phyloP scores from a whole-genome alignment of 2,329 filamentous ascomycete species.

The Clarireedia hainanense region DNA sequence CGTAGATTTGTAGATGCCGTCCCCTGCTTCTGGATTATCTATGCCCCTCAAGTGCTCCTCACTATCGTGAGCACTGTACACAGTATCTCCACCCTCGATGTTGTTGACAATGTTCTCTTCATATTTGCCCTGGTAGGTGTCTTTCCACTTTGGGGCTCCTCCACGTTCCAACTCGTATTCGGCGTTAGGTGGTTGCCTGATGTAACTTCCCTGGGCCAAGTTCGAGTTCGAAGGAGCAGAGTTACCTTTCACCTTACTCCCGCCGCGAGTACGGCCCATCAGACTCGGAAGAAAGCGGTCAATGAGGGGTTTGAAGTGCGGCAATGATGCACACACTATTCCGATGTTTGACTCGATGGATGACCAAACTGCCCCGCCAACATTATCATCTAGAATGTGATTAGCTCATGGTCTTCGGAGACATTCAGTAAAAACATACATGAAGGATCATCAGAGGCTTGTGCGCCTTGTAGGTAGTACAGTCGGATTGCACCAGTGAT shows the following conservation, averaged over 20 bases:
- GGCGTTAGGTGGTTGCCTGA: background rate
- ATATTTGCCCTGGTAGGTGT: conserved; percentile 1
- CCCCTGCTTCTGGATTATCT: background rate
- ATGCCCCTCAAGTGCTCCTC: background rate
- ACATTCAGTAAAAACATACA: background rate
- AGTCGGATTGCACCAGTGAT: background rate
- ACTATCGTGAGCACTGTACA: background rate
- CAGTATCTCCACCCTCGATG: background rate
- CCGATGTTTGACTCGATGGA: conserved; percentile 6
- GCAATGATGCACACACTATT: conserved; percentile 4
- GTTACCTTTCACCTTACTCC: background rate
- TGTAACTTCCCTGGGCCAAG: background rate
- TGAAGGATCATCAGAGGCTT: background rate
- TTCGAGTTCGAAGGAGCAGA: background rate
- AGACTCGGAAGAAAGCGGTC: background rate
- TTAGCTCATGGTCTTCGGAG: background rate
- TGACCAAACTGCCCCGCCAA: background rate
- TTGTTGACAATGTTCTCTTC: background rate
- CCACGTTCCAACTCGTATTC: conserved; percentile 3
- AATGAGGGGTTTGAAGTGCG: conserved; percentile 6
- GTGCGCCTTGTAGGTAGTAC: conserved; percentile 4
- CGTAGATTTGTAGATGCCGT: background rate
- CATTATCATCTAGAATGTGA: background rate
- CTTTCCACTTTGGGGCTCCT: background rate
- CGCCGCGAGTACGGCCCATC: background rate